Evolutionary conservation across 352 stramenopile genomes (phyloP), one percentile per base, ranked within the genome.

Genomic region (Globisporangium solare): DNA sequence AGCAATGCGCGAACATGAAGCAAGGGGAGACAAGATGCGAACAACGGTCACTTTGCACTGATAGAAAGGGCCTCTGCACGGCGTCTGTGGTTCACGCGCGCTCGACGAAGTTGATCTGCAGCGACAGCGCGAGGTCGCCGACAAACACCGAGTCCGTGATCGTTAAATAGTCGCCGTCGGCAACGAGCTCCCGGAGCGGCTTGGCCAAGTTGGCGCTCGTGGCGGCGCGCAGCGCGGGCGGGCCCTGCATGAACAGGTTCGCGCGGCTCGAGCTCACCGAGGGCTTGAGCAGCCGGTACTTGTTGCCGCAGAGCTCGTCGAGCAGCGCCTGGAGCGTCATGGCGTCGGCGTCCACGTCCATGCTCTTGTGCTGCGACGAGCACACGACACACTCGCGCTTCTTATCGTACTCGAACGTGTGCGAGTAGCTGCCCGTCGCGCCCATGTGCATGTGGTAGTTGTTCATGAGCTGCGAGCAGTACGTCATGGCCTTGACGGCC

Each of bases 361-460:
- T 47, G 43, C 61, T 71, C 60, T 90, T 87, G 27, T 71, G 73
- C 52, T 92, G 74, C 32, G 80, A 86, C 3, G 79, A 89, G 66
- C 89, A 97, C 22, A 97, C 89, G 7, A 91, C 73, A 51, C 88
- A 97, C 58, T 92, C 79, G 11, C 32, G 24, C 57, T 98, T 98
- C 56, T 90, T 85, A 63, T 98, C 89, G 71, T 99, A 98, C 46
- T 96, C 85, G 73, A 99, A 99, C 20, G 95, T 98, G 71, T 98
- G 93, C 54, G 85, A 93, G 76, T 99, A 98, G 65, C 98, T 91
- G 32, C 95, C 94, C 17, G 91, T 89, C 8, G 83, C 80, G 6
- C 97, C 97, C 89, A 98, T 98, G 71, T 99, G 97, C 95, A 99
- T 99, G 78, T 98, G 96, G 71, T 99, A 99, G 43, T 96, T 99